A percentile compares a stretch with the other conserved stretches of the same genome.
phyloP scores from a whole-genome alignment of 1,284 basidiomycete species.

The Dichomitus squalens region DNA sequence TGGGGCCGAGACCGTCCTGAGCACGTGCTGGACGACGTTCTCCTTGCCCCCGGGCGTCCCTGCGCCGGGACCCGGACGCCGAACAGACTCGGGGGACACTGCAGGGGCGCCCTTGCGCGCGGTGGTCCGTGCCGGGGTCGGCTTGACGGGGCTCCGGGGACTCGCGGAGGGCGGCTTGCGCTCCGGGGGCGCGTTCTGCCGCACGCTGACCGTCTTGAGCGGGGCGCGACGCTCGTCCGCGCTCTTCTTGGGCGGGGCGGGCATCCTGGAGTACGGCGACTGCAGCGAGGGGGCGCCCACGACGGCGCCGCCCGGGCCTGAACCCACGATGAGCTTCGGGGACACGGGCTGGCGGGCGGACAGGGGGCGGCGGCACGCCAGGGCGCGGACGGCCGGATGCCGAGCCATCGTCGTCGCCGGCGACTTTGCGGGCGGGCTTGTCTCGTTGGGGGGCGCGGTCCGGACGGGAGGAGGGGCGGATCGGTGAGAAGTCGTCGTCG shows the following conservation, averaged over 20 bases:
- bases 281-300: constrained; percentile 17
- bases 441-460: background rate
- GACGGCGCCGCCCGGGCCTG: constrained; percentile 14
- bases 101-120: background rate
- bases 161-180: constrained; percentile 15
- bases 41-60: background rate
- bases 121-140: background rate
- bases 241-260: background rate
- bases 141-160: constrained; percentile 17
- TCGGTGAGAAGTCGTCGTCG: background rate
- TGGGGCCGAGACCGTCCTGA: constrained; percentile 6
- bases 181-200: constrained; percentile 25
- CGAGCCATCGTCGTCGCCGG: constrained; percentile 24
- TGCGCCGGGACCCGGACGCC: background rate
- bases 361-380: constrained; percentile 12
- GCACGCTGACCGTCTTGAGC: constrained; percentile 24
- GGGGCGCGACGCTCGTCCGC: constrained; percentile 21
- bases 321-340: background rate
- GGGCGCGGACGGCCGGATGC: constrained; percentile 32
- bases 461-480: background rate
- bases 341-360: constrained; percentile 10
- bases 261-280: constrained; percentile 2
- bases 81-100: background rate
- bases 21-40: constrained; percentile 2
- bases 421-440: background rate